phyloP scores from a whole-genome alignment of 73 alveolate genomes.

The Paramecium caudatum region DNA sequence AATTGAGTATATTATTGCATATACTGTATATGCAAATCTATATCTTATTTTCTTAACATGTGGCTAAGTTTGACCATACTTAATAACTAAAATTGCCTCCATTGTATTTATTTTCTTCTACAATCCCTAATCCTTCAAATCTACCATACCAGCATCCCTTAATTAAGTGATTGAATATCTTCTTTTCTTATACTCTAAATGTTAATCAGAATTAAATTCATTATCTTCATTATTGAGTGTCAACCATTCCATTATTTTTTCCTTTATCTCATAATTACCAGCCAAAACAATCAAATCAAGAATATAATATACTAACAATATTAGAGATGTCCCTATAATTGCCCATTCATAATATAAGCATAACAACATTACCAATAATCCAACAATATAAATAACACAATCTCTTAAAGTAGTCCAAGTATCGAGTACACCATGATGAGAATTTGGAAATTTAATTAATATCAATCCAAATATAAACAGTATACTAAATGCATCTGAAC shows the following conservation, averaged over 20 bases:
- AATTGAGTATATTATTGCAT: conserved; percentile 8
- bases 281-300: conserved; percentile 1
- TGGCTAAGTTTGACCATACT: not conserved
- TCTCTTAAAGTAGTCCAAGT: conserved; percentile 62
- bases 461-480: conserved; percentile 26
- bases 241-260: conserved; percentile 63
- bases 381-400: conserved; percentile 32
- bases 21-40: not conserved
- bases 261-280: conserved; percentile 56
- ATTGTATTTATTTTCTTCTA: not conserved
- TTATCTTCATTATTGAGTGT: conserved; percentile 52
- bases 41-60: not conserved
- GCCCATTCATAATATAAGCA: conserved; percentile 18
- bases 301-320: conserved; percentile 21
- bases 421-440: conserved; percentile 39
- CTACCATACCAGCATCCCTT: conserved; percentile 22
- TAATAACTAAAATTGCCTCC: conserved; percentile 12
- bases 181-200: conserved; percentile 38
- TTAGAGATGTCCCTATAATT: conserved; percentile 14
- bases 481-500: conserved; percentile 67
- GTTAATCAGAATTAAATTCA: conserved; percentile 64
- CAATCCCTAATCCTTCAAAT: not conserved
- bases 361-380: conserved; percentile 25
- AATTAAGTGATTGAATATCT: conserved; percentile 26
- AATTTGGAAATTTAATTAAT: not conserved